Base-by-base conservation (phyloP, 106 monocot species). In the Cymbidium sinense region DNA sequence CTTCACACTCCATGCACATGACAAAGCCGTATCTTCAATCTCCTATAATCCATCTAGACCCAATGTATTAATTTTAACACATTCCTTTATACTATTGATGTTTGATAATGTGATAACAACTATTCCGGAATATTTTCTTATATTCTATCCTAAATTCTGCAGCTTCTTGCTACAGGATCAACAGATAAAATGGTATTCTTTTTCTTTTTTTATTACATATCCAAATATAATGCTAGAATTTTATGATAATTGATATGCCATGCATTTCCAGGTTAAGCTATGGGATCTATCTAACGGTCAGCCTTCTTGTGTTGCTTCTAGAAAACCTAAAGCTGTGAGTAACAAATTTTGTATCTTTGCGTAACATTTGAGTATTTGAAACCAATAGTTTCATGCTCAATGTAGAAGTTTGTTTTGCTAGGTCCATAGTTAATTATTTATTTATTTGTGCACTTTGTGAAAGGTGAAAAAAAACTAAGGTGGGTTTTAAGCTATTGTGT, bases 241-340 rank as follows among this genome's bases (percentile, higher is more conserved):
- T 72, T 18, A 50, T 77, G 35, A 54, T 43, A 29, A 52, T 72
- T 27, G n/a, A 50, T 36, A 7, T 17, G 78, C 67, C 21, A 18
- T 55, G 21, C 6, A n/a, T 75, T 84, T 81, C 50, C 82, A 98
- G 98, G 91, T 94, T 73, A 99, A 99, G 79, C 84, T 98, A 2
- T 99, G 94, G 94, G 94, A 94, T 74, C 35, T 92, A 77, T 92
- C 98, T 64, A 94, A 99, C 67, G 94, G 88, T 77, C 90, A 94
- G 50, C 98, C 98, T 28, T 88, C 98, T 17, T 94, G 92, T 86
- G 50, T 99, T 69, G 87, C 90, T 34, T 90, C 90, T 30, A 82
- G 4, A 27, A 91, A 92, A 77, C 88, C 75, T 2, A 89, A 94
- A 82, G 87, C 90, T 74, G 94, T 94, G 82, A 89, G 91, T 86